phyloP scores from a whole-genome alignment of 2,329 filamentous ascomycete species.

The Aspergillus pseudoterreus region DNA sequence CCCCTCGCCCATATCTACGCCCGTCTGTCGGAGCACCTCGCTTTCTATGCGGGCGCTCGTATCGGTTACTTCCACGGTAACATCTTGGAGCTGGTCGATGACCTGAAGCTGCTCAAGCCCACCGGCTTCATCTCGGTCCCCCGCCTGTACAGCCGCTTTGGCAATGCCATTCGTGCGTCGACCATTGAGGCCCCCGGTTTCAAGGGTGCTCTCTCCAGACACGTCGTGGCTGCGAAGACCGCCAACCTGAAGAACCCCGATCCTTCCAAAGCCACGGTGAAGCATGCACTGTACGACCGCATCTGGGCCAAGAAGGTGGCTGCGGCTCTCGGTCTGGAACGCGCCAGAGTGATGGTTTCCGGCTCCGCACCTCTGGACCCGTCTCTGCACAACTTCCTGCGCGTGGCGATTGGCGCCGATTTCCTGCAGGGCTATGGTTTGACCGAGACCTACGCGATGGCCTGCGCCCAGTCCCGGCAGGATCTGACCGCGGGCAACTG shows the following conservation, averaged over 20 bases:
- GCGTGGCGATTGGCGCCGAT: constrained; percentile 72
- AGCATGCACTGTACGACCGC: constrained; percentile 52
- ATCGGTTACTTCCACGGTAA: constrained; percentile 96
- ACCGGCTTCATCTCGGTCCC: constrained; percentile 85
- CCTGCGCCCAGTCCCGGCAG: constrained; percentile 62
- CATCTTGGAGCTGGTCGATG: constrained; percentile 79
- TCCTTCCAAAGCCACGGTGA: constrained; percentile 65
- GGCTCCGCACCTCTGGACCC: constrained; percentile 91
- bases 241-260: constrained; percentile 68
- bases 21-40: constrained; percentile 73
- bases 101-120: constrained; percentile 81
- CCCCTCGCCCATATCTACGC: constrained; percentile 94
- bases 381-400: constrained; percentile 81
- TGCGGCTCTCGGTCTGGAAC: constrained; percentile 76
- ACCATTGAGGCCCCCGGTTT: constrained; percentile 77
- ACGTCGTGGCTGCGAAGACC: constrained; percentile 75
- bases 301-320: constrained; percentile 89
- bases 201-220: constrained; percentile 74
- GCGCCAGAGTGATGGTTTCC: constrained; percentile 69
- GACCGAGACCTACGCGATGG: constrained; percentile 85
- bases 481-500: constrained; percentile 80
- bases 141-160: constrained; percentile 86
- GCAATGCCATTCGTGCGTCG: constrained; percentile 71
- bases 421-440: constrained; percentile 89
- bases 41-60: constrained; percentile 66